phyloP scores from a whole-genome alignment of 164 flowering plant genomes.

The Warburgia ugandensis region DNA sequence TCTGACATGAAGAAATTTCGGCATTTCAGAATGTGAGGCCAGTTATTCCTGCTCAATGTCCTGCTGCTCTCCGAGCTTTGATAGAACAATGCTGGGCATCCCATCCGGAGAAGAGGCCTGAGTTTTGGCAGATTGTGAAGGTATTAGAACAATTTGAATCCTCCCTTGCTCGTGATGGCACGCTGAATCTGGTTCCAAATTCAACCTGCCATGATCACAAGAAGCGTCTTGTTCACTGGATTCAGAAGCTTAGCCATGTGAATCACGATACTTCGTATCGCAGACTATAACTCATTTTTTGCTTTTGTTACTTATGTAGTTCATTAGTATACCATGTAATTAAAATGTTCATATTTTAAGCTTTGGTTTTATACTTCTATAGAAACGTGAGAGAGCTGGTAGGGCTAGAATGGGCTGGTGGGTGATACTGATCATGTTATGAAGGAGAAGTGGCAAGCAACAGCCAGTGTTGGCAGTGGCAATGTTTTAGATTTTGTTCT shows the following conservation, averaged over 20 bases:
- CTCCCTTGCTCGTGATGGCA: constrained; percentile 56
- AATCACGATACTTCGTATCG: constrained; percentile 28
- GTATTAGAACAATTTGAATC: constrained; percentile 65
- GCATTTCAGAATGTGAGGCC: constrained; percentile 69
- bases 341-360: neutral
- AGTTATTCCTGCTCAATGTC: constrained; percentile 52
- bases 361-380: neutral
- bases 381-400: too few relatives aligned
- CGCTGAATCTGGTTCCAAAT: constrained; percentile 37
- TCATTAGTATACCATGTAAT: neutral
- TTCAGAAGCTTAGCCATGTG: constrained; percentile 56
- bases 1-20: neutral
- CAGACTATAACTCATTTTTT: constrained; percentile 4
- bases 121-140: constrained; percentile 69
- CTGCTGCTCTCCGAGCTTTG: constrained; percentile 55
- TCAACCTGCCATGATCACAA: constrained; percentile 53
- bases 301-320: neutral
- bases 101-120: constrained; percentile 62
- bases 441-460: too few relatives aligned
- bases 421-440: too few relatives aligned
- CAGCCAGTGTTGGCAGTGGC: too few relatives aligned
- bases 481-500: too few relatives aligned
- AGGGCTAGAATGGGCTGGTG: too few relatives aligned
- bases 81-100: constrained; percentile 69
- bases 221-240: constrained; percentile 68